A percentile compares a stretch with the other conserved stretches of the same genome.
Conservation (phyloP, 345 rosid genomes). For the Arabis alpina region DNA sequence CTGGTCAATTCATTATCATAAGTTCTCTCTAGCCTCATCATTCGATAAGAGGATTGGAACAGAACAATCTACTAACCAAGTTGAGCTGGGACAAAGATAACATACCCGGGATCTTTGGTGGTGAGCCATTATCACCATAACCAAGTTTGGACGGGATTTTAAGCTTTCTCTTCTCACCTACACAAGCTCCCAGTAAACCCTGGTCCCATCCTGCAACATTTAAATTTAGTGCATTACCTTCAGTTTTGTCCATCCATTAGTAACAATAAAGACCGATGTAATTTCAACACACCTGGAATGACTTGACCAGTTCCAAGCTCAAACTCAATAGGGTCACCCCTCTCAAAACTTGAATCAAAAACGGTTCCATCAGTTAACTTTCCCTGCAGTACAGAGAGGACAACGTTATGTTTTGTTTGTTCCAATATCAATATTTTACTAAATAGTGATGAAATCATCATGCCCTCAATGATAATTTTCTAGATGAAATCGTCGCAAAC, state of each 20-base stretch:
- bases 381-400: conserved; percentile 55
- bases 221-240: not conserved
- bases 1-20: conserved; percentile 5
- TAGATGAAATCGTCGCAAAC: not conserved
- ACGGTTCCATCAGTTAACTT: conserved; percentile 92
- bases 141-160: conserved; percentile 96
- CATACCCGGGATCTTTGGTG: conserved; percentile 92
- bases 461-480: not conserved
- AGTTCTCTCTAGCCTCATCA: conserved; percentile 11
- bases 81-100: not conserved
- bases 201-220: conserved; percentile 91
- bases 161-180: conserved; percentile 92
- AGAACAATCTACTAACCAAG: not conserved
- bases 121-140: conserved; percentile 88
- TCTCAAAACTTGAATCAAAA: conserved; percentile 96
- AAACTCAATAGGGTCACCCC: conserved; percentile 95
- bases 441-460: not conserved
- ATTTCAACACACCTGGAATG: conserved; percentile 59
- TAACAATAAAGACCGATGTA: no score
- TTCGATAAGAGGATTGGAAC: not conserved
- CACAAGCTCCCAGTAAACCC: conserved; percentile 83
- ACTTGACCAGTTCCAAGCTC: conserved; percentile 97
- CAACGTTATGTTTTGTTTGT: not conserved
- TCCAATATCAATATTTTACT: not conserved
- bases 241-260: no score